Base-by-base conservation (phyloP, 768 basidiomycete genomes). In the Lactifluus subvellereus region DNA sequence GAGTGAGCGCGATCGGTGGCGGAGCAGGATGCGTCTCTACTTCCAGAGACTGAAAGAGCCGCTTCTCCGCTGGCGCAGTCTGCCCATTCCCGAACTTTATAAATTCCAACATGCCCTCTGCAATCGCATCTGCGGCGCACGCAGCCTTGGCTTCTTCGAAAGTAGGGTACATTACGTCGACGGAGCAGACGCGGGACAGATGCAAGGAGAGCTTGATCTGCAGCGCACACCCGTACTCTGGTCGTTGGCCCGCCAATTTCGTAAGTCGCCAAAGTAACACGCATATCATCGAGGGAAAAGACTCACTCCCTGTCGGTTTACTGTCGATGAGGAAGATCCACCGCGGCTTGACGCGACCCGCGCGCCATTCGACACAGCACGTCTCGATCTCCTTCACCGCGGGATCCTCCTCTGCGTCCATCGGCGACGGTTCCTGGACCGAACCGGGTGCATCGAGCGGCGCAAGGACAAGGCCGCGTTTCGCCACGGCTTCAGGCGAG, bases 81-180 rank as follows among this genome's bases (percentile, higher is more conserved):
- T 83, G 82, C 4, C 83, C 84, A 60, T 84, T 80, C 9, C 80
- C 81, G 56, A 77, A 75, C 66, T 75, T 77, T 69, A 89, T 84
- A 51, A 80, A 88, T 4, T 86, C 82, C 5, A 86, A 66, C 7
- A 82, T 79, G 32, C 80, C 83, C 64, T 85, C 77, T 0, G 72
- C 70, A 30, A 87, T 62, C 4, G 88, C 88, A 18, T 73, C 69
- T 40, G 74, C 73, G 6, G 86, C 86, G 68, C 84, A 87, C 0
- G 78, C 79, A 1, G 69, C 69, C 62, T 81, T 80, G 6, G 87
- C 87, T 30, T 77, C 75, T 20, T 65, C 69, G 20, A 70, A 68
- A n/a, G 70, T 77, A 53, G 74, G 72, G 61, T 78, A 81, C 0
- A 68, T 71, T 4, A 82, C 73, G 45, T 79, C 77, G 11, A 80